These are phyloP conservation scores for Komagataella mondaviorum DNA, from an alignment of 805 yeast species.

Conservation along the genomic window DNA sequence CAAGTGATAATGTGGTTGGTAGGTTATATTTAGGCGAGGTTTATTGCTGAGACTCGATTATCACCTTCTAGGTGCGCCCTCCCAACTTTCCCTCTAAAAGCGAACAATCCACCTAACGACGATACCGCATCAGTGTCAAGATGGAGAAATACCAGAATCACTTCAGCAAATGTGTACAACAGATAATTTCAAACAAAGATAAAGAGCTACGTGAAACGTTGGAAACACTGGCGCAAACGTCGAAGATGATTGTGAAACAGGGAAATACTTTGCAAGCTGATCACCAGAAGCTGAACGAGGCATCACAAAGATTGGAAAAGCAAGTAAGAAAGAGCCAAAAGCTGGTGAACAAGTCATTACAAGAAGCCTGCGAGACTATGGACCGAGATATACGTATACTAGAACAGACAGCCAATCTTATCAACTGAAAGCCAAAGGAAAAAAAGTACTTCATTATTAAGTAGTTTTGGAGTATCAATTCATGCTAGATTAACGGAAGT, in stretches of 20 bases:
- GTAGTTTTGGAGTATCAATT: not conserved
- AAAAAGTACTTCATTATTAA: not conserved
- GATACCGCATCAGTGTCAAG: not conserved
- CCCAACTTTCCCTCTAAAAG: not conserved
- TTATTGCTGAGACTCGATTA: not conserved
- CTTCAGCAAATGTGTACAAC: not conserved
- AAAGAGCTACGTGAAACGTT: not conserved
- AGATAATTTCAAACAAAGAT: not conserved
- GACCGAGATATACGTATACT: constrained; percentile 64
- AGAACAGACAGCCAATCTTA: constrained; percentile 23
- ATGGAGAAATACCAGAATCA: not conserved
- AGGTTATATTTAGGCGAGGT: not conserved
- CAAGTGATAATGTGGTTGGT: not conserved
- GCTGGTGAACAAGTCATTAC: constrained; percentile 18
- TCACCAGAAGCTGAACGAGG: constrained; percentile 5
- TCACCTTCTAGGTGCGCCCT: not conserved
- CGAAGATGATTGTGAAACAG: constrained; percentile 9
- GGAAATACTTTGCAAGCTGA: constrained; percentile 6
- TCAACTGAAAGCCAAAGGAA: not conserved
- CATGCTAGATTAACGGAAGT: not conserved
- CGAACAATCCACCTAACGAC: not conserved
- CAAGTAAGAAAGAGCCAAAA: constrained; percentile 7
- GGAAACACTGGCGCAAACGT: not conserved
- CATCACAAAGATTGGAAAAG: constrained; percentile 5
- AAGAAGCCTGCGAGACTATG: constrained; percentile 47